Evolutionary conservation across 148 eudicot species (phyloP).

Genomic region (Cornus kousa): DNA sequence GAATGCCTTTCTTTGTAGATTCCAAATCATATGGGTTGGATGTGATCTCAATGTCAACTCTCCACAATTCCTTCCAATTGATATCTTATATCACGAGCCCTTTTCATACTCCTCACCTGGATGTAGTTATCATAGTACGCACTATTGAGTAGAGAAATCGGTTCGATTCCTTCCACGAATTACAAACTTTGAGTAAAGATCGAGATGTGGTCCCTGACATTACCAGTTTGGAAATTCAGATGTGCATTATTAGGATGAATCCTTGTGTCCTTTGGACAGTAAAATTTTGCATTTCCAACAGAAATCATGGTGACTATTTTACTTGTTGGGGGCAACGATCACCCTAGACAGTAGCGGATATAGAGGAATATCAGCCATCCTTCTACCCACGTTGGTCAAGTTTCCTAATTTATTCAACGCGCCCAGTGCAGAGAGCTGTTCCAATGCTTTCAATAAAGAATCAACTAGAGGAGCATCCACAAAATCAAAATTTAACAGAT

Average conservation of each 20-base stretch:
- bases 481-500: constrained; percentile 44
- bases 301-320: constrained; percentile 85
- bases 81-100: constrained; percentile 64
- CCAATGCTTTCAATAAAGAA: constrained; percentile 43
- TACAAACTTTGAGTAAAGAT: constrained; percentile 78
- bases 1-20: constrained; percentile 51
- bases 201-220: constrained; percentile 87
- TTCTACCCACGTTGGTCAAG: constrained; percentile 80
- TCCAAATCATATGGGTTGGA: constrained; percentile 56
- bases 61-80: constrained; percentile 60
- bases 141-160: constrained; percentile 38
- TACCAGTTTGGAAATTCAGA: constrained; percentile 74
- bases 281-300: constrained; percentile 75
- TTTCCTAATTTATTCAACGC: constrained; percentile 64
- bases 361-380: constrained; percentile 94
- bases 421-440: constrained; percentile 39
- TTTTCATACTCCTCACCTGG: constrained; percentile 66
- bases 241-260: constrained; percentile 86
- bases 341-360: constrained; percentile 86
- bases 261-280: constrained; percentile 82
- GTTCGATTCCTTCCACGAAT: constrained; percentile 73
- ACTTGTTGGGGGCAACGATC: constrained; percentile 81
- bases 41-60: constrained; percentile 59
- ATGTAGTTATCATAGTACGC: constrained; percentile 56
- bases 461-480: constrained; percentile 58